These are phyloP conservation scores for Colletotrichum brevisporum DNA, from an alignment of 2,329 filamentous ascomycete genomes.

Conservation along the genomic window DNA sequence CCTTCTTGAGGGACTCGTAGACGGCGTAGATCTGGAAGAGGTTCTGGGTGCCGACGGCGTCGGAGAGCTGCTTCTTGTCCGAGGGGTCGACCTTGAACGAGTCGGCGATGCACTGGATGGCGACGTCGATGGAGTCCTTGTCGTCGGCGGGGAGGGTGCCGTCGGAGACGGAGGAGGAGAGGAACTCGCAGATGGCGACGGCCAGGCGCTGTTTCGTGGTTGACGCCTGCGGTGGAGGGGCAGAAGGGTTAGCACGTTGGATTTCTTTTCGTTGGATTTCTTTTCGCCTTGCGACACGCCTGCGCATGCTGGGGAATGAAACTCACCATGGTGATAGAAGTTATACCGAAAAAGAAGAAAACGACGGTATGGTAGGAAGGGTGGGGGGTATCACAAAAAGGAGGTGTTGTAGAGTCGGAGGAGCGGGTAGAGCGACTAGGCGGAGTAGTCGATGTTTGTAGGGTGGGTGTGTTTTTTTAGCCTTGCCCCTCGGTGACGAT, in stretches of 20 bases:
- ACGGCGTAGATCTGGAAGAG: conserved; percentile 93
- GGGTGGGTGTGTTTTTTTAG: conserved; percentile 16
- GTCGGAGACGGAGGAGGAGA: conserved; percentile 85
- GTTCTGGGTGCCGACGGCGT: conserved; percentile 89
- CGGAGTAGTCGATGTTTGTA: neutral
- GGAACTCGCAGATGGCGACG: conserved; percentile 97
- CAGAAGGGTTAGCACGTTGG: neutral
- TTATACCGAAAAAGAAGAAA: conserved; percentile 13
- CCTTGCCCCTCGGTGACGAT: neutral
- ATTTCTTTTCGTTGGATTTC: no score
- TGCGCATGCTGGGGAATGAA: neutral
- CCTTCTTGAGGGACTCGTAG: conserved; percentile 92
- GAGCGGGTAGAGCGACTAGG: neutral
- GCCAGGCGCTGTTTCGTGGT: conserved; percentile 86
- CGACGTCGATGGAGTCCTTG: conserved; percentile 93
- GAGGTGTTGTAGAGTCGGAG: neutral
- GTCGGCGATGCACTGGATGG: conserved; percentile 92
- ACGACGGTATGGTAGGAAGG: neutral
- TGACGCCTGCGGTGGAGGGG: conserved; percentile 52
- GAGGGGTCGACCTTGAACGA: conserved; percentile 94
- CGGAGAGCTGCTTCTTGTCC: conserved; percentile 79
- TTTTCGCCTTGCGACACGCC: no score
- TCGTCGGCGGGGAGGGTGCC: conserved; percentile 91
- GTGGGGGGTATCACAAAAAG: conserved; percentile 16
- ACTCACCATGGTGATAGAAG: conserved; percentile 35